phyloP scores from a whole-genome alignment of 306 rosid genomes.

The Ceratonia siliqua region DNA sequence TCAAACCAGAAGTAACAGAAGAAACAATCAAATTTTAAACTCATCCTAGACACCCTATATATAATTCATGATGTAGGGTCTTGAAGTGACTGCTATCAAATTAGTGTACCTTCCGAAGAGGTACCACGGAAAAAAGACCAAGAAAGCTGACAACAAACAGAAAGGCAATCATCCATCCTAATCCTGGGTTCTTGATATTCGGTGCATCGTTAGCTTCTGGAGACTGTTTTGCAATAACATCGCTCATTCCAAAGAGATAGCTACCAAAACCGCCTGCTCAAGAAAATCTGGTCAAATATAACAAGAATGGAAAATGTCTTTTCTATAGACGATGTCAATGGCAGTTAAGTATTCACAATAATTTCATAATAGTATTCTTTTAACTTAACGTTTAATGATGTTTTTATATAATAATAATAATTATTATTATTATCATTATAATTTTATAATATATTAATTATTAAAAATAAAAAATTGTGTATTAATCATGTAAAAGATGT shows the following conservation, averaged over 20 bases:
- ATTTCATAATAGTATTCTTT: background rate
- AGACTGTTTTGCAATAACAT: conserved; percentile 45
- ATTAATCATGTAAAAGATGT: too few relatives aligned
- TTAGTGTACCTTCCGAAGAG: conserved; percentile 51
- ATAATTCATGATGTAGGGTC: background rate
- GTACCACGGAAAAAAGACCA: conserved; percentile 56
- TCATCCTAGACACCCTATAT: background rate
- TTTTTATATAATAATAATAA: too few relatives aligned
- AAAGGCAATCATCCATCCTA: conserved; percentile 59
- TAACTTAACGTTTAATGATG: too few relatives aligned
- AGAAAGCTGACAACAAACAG: conserved; percentile 55
- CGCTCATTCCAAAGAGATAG: conserved; percentile 57
- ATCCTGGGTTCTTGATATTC: conserved; percentile 38
- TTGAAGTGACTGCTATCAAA: background rate
- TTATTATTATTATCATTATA: too few relatives aligned
- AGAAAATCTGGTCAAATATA: conserved; percentile 19
- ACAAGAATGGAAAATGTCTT: background rate
- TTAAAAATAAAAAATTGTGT: too few relatives aligned
- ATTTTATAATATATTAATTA: too few relatives aligned
- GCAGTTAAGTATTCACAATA: background rate
- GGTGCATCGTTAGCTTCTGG: background rate
- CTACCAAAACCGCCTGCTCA: conserved; percentile 56
- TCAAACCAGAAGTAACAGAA: background rate
- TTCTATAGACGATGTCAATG: background rate
- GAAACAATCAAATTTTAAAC: background rate